phyloP scores from a whole-genome alignment of 768 basidiomycete species.

The Suillus clintonianus region DNA sequence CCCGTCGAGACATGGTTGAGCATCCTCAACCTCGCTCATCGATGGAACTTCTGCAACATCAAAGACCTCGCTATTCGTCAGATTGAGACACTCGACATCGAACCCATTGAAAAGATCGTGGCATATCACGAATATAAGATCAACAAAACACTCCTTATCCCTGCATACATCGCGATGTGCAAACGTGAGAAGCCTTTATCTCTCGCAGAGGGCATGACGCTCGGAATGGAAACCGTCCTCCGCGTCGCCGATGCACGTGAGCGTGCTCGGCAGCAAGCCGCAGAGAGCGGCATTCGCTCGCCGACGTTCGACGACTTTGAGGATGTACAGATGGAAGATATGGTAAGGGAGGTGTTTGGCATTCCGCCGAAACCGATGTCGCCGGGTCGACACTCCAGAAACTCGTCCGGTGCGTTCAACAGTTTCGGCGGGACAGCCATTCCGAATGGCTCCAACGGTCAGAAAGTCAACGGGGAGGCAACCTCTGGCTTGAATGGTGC shows the following conservation, averaged over 20 bases:
- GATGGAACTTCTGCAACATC: constrained; percentile 58
- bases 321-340: constrained; percentile 23
- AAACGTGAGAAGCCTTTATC: constrained; percentile 51
- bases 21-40: constrained; percentile 53
- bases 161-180: constrained; percentile 54
- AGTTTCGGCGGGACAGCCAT: not conserved
- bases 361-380: not conserved
- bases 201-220: constrained; percentile 51
- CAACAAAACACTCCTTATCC: constrained; percentile 48
- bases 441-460: not conserved
- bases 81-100: constrained; percentile 48
- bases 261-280: constrained; percentile 36
- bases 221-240: constrained; percentile 61
- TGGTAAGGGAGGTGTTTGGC: constrained; percentile 37
- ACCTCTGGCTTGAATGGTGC: not conserved
- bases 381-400: not conserved
- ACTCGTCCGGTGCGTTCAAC: not conserved
- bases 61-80: constrained; percentile 54
- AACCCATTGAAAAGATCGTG: constrained; percentile 53
- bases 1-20: constrained; percentile 51
- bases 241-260: constrained; percentile 58
- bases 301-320: constrained; percentile 29
- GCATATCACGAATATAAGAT: constrained; percentile 57
- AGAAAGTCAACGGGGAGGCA: not conserved
- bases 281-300: constrained; percentile 25